Percentiles rank a stretch among this genome's conserved stretches.
Evolutionary conservation across 2,329 filamentous ascomycete species (phyloP).

Genomic region (Epichloe baconii): DNA sequence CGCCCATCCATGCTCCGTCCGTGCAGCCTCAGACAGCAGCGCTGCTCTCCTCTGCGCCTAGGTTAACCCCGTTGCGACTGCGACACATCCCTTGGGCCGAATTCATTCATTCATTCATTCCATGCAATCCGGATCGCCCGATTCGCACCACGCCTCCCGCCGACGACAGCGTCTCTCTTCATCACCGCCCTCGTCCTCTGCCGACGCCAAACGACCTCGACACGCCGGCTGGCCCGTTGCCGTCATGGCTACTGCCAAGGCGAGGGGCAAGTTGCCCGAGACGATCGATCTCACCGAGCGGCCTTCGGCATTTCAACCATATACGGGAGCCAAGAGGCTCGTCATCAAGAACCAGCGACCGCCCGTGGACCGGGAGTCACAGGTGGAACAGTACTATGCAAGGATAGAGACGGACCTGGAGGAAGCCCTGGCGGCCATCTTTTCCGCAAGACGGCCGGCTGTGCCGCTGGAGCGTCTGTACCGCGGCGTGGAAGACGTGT

Average conservation of each 20-base stretch:
- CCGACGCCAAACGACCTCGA: conserved; percentile 19
- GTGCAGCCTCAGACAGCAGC: too few species aligned
- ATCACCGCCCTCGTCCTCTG: conserved; percentile 14
- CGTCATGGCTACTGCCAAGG: conserved; percentile 23
- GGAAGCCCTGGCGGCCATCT: conserved; percentile 59
- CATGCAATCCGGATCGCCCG: conserved; percentile 22
- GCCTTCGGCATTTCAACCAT: conserved; percentile 49
- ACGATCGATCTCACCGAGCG: conserved; percentile 21
- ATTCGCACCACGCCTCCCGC: conserved; percentile 21
- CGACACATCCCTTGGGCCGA: background rate
- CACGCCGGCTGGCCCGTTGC: conserved; percentile 12
- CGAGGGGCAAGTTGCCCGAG: conserved; percentile 27
- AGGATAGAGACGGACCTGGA: conserved; percentile 64
- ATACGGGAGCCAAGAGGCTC: conserved; percentile 68
- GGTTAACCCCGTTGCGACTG: background rate
- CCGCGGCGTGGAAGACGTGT: conserved; percentile 81
- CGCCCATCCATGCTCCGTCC: too few species aligned
- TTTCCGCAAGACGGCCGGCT: conserved; percentile 48
- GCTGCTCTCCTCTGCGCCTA: too few species aligned
- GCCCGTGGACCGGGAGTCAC: conserved; percentile 38
- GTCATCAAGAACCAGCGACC: conserved; percentile 85
- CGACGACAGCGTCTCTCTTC: conserved; percentile 25
- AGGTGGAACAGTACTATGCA: conserved; percentile 66
- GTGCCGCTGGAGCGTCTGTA: conserved; percentile 82
- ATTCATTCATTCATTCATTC: conserved; percentile 3